Evolutionary conservation across 148 eudicot genomes (phyloP), one percentile per base, ranked within the genome.

Genomic region (Fagopyrum tataricum): DNA sequence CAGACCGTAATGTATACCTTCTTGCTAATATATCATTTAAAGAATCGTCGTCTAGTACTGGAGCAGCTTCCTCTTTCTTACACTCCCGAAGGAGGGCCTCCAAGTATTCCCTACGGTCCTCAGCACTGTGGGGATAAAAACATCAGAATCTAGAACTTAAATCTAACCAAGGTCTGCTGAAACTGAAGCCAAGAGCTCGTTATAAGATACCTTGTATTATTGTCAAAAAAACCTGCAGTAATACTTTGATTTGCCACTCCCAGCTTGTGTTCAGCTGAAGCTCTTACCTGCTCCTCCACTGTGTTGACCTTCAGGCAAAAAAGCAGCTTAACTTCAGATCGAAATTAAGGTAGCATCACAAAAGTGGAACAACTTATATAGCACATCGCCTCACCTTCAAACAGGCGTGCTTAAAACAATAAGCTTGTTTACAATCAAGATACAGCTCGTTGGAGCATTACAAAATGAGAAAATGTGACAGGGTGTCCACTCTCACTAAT

Each of bases 161-260:
- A 64, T 64, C 7, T 64, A 18, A 39, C 13, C 18, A 7, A 64
- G 9, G 44, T 39, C 37, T 26, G 5, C 69, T 11, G 44, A 64
- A 64, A 64, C 43, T 43, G 52, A 43, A 44, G 51, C 72, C 52
- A 11, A 68, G 49, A 55, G 0, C 59, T 43, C 49, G 43, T 31
- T 43, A 44, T 43, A 51, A 81, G 40, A 39, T 76, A 90, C 99
- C 99, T 96, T 10, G 99, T 96, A 82, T 96, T 90, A 70, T 96
- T 96, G 80, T 96, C 99, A 82, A 96, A 96, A 79, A 96, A 96
- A 0, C 99, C 99, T 77, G 99, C 99, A 79, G 99, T 96, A 61
- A 96, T 96, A 78, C 99, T 96, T 84, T 96, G 99, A 76, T 96
- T 92, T 44, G 99, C 99, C 74, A 96, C 99, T 78, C 99, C 99